Percentiles rank a stretch among this genome's conserved stretches.
These are phyloP conservation scores for Pichia sp. DNA, from an alignment of 1,139 yeast genomes.

Conservation along the genomic window DNA sequence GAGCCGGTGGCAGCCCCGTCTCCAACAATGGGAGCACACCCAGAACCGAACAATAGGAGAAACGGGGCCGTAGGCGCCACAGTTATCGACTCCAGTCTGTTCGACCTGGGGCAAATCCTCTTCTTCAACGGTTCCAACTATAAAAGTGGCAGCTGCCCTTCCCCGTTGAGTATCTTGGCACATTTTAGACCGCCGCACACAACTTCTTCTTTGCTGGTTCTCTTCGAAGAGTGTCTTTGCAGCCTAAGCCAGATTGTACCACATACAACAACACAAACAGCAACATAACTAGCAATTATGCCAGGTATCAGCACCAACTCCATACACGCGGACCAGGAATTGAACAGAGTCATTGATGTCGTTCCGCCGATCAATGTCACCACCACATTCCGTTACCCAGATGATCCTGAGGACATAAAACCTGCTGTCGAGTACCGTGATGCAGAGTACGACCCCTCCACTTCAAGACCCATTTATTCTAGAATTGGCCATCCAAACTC, in stretches of 20 bases:
- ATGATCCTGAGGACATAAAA: conserved; percentile 50
- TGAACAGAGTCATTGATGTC: conserved; percentile 48
- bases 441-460: conserved; percentile 31
- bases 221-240: neutral
- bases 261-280: neutral
- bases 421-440: conserved; percentile 34
- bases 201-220: neutral
- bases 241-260: too few relatives aligned
- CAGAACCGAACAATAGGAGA: neutral
- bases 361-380: conserved; percentile 79
- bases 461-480: conserved; percentile 51
- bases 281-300: conserved; percentile 28
- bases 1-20: too few relatives aligned
- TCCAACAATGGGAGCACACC: too few relatives aligned
- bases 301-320: conserved; percentile 47
- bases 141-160: neutral
- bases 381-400: conserved; percentile 67
- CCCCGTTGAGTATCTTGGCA: neutral
- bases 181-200: too few relatives aligned
- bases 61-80: conserved; percentile 1
- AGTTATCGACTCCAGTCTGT: neutral
- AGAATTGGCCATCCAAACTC: conserved; percentile 71
- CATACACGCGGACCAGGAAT: conserved; percentile 57
- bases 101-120: neutral
- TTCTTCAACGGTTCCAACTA: neutral